phyloP scores from a whole-genome alignment of 192 early-diverging fungal species.

The Coemansia sp. region DNA sequence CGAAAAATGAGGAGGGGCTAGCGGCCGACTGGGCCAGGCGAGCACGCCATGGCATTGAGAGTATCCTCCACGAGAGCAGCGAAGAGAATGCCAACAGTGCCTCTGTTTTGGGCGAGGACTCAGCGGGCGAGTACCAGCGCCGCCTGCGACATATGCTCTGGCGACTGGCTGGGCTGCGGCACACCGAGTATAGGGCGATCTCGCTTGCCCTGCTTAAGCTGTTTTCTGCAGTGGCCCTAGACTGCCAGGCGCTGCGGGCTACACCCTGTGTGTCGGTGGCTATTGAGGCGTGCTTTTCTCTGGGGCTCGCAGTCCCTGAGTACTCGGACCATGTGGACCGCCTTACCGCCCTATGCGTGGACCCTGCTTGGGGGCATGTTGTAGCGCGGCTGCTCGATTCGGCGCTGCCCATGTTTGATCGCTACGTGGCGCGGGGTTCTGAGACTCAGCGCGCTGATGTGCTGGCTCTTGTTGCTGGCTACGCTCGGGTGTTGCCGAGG shows the following conservation, averaged over 20 bases:
- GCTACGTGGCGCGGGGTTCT: conserved; percentile 12
- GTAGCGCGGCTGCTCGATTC: conserved; percentile 7
- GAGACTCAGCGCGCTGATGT: conserved; percentile 26
- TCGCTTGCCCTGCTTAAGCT: conserved; percentile 11
- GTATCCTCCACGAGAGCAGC: conserved; percentile 3
- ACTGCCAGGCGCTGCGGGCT: conserved; percentile 3
- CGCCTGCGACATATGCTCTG: conserved; percentile 30
- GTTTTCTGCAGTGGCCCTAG: conserved; percentile 14
- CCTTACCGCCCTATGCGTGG: background rate
- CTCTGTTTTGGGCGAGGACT: background rate
- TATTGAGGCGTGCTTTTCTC: conserved; percentile 26
- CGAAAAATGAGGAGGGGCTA: background rate
- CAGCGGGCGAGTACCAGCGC: background rate
- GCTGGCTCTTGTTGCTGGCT: conserved; percentile 16
- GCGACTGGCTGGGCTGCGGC: conserved; percentile 31
- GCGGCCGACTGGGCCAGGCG: conserved; percentile 14
- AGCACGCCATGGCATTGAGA: conserved; percentile 5
- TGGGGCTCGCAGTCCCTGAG: background rate
- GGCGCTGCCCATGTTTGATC: conserved; percentile 22
- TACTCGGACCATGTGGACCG: conserved; percentile 3
- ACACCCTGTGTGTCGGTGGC: conserved; percentile 11
- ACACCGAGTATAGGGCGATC: conserved; percentile 4
- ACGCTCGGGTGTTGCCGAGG: conserved; percentile 12
- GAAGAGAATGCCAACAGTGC: conserved; percentile 1
- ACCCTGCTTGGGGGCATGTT: background rate